Base-by-base conservation (phyloP, 495 filamentous ascomycete genomes). In the Penicillium parvum region DNA sequence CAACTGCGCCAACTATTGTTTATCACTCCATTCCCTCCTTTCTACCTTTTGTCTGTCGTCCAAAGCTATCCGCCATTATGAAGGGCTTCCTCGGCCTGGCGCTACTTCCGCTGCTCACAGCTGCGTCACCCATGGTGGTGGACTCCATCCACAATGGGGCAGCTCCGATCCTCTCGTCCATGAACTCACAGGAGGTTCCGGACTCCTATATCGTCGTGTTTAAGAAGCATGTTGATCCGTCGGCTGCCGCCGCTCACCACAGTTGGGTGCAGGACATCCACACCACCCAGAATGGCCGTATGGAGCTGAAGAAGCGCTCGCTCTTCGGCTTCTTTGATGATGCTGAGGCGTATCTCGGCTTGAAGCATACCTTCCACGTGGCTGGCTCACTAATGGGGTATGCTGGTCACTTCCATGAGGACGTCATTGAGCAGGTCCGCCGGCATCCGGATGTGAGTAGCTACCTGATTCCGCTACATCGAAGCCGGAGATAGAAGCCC, bases 181-280 rank as follows among this genome's bases (percentile, higher is more conserved):
- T 75, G 19, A 83, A 84, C 55, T 75, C 88, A 19, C 70, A 86
- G 50, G 76, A 81, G 54, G 78, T 99, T 23, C 85, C 88, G 33
- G 85, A 96, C 71, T 88, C 87, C 27, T 99, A 97, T 66, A 96
- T 99, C 68, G 71, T 99, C 69, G 88, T 95, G 51, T 96, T 99
- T 80, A 97, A 99, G 82, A 85, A 91, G 66, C 88, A 96, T 61
- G 84, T 99, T 40, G 72, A 73, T 45, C 65, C 81, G 17, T 68
- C 69, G 14, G 72, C 78, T 38, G 88, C 85, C 9, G 63, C 76
- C 17, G 77, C 75, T 52, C 94, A 99, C 61, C 90, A 95, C 61
- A 79, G 64, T 63, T 99, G 94, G 94, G 84, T 99, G 57, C 82
- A 95, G 73, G 78, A 86, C 69, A 76, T 95, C 55, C 68, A 71